Conservation (phyloP, 1,139 yeast genomes). For the Geotrichum siamense region DNA sequence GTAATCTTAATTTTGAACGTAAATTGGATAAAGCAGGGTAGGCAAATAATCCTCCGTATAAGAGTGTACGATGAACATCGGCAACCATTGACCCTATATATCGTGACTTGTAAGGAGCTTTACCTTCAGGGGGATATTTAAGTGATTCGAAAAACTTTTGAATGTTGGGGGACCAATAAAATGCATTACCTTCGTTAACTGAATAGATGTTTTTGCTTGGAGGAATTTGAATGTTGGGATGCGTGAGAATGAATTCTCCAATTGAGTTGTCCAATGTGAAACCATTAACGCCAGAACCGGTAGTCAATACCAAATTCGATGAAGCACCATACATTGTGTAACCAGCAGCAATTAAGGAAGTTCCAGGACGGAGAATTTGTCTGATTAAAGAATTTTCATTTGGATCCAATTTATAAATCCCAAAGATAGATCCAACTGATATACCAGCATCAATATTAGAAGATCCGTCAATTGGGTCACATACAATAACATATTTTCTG, state of each 20-base stretch:
- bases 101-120: conserved; percentile 77
- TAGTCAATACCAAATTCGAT: conserved; percentile 87
- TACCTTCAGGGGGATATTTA: conserved; percentile 60
- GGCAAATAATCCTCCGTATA: conserved; percentile 90
- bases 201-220: conserved; percentile 65
- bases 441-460: conserved; percentile 97
- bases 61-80: conserved; percentile 90
- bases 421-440: conserved; percentile 95
- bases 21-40: conserved; percentile 89
- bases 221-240: conserved; percentile 69
- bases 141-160: conserved; percentile 61
- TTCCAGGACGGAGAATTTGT: conserved; percentile 84
- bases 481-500: conserved; percentile 93
- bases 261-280: conserved; percentile 86
- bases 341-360: conserved; percentile 95
- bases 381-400: conserved; percentile 67
- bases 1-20: conserved; percentile 79
- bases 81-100: conserved; percentile 98
- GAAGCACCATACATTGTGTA: conserved; percentile 99
- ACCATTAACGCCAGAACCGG: conserved; percentile 89
- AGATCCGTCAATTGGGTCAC: conserved; percentile 97
- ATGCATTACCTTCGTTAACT: conserved; percentile 87
- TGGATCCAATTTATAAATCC: conserved; percentile 64
- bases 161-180: conserved; percentile 72
- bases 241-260: conserved; percentile 86